These are phyloP conservation scores for Colletotrichum sp. DNA, from an alignment of 2,329 filamentous ascomycete species.

Conservation along the genomic window DNA sequence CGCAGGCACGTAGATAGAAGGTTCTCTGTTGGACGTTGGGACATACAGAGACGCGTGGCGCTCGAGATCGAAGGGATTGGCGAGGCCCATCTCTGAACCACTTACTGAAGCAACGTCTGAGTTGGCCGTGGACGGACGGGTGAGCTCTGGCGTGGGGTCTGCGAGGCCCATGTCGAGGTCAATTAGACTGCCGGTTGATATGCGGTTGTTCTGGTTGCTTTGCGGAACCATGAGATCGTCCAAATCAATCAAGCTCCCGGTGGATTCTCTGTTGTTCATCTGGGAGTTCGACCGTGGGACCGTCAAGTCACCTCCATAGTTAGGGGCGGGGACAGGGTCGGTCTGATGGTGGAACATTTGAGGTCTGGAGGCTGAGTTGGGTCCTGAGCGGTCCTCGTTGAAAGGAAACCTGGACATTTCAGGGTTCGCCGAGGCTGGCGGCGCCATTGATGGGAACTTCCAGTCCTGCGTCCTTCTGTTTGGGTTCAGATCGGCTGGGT, in stretches of 20 bases:
- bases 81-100: slow-evolving; percentile 60
- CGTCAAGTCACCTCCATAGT: slow-evolving; percentile 19
- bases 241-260: slow-evolving; percentile 56
- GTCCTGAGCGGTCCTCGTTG: slow-evolving; percentile 29
- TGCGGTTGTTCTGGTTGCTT: slow-evolving; percentile 34
- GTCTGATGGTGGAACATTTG: slow-evolving; percentile 55
- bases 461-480: slow-evolving; percentile 60
- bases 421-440: slow-evolving; percentile 57
- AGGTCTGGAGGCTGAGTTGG: slow-evolving; percentile 43
- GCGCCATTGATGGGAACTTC: slow-evolving; percentile 62
- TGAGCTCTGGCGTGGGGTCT: slow-evolving; percentile 54
- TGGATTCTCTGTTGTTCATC: slow-evolving; percentile 37
- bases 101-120: slow-evolving; percentile 62
- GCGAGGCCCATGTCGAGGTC: slow-evolving; percentile 62
- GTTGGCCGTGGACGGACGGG: slow-evolving; percentile 63
- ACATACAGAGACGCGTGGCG: slow-evolving; percentile 64
- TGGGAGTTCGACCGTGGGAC: slow-evolving; percentile 32
- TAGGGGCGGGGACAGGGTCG: slow-evolving; percentile 47
- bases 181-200: slow-evolving; percentile 53
- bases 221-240: slow-evolving; percentile 46
- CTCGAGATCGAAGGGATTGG: slow-evolving; percentile 68
- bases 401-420: slow-evolving; percentile 58
- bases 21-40: slow-evolving; percentile 50
- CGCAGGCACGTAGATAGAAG: slow-evolving; percentile 61
- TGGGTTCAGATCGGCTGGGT: slow-evolving; percentile 59